These are phyloP conservation scores for Serendipita sp. DNA, from an alignment of 768 basidiomycete species.

Conservation along the genomic window DNA sequence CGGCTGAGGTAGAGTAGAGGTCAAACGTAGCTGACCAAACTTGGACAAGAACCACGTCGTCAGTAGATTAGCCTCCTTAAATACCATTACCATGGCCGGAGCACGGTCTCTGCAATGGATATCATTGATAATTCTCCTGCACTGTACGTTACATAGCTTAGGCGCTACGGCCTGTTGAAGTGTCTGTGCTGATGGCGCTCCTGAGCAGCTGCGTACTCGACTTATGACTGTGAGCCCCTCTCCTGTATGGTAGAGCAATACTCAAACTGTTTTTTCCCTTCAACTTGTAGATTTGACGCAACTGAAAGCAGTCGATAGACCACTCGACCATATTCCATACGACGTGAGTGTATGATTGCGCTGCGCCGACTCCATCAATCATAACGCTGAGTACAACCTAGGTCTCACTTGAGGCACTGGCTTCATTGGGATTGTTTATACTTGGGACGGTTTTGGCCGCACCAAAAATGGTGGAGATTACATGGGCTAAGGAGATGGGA, in stretches of 20 bases:
- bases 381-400: constrained; percentile 18
- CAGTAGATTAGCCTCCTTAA: neutral
- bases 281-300: constrained; percentile 51
- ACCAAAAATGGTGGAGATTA: constrained; percentile 59
- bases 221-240: neutral
- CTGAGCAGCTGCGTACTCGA: neutral
- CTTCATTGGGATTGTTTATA: constrained; percentile 50
- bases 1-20: neutral
- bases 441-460: constrained; percentile 59
- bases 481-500: constrained; percentile 83
- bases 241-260: neutral
- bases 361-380: no score
- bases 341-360: constrained; percentile 29
- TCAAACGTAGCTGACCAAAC: neutral
- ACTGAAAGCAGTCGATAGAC: constrained; percentile 57
- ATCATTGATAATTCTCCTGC: neutral
- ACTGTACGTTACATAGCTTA: neutral
- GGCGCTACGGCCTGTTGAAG: neutral
- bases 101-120: neutral
- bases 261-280: neutral
- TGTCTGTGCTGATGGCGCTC: neutral
- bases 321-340: constrained; percentile 47
- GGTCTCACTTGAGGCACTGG: constrained; percentile 52
- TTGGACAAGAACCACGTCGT: constrained; percentile 6
- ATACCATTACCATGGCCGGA: neutral